These are phyloP conservation scores for Imleria badia DNA, from an alignment of 768 basidiomycete species.

Conservation along the genomic window DNA sequence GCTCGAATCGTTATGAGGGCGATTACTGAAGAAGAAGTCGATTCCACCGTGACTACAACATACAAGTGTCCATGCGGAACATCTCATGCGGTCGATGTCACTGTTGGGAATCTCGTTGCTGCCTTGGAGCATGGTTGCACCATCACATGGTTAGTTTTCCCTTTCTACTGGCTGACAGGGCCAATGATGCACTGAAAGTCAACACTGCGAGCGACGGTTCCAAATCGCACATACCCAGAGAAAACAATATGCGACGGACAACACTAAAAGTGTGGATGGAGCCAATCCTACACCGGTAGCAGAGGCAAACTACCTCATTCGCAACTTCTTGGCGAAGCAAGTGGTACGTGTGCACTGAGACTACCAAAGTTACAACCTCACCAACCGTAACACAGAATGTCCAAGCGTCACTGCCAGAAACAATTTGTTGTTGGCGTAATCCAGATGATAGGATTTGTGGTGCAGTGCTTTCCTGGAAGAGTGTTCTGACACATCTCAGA, in stretches of 20 bases:
- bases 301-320: constrained; percentile 2
- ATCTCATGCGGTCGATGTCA: neutral
- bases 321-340: neutral
- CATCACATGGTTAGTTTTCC: constrained; percentile 1
- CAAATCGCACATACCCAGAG: neutral
- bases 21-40: neutral
- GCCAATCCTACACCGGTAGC: accelerated
- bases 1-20: constrained; percentile 1
- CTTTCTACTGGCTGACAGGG: neutral
- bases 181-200: neutral
- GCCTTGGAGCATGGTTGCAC: neutral
- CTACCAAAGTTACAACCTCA: too few relatives aligned
- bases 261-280: neutral
- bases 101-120: neutral
- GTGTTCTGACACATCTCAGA: too few relatives aligned
- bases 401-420: too few relatives aligned
- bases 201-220: neutral
- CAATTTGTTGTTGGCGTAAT: too few relatives aligned
- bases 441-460: too few relatives aligned
- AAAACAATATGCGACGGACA: neutral
- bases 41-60: neutral
- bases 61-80: constrained; percentile 2
- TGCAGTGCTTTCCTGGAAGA: too few relatives aligned
- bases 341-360: neutral
- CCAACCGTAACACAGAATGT: too few relatives aligned